These are phyloP conservation scores for Sextonia rubra DNA, from an alignment of 164 flowering plant genomes.

Conservation along the genomic window DNA sequence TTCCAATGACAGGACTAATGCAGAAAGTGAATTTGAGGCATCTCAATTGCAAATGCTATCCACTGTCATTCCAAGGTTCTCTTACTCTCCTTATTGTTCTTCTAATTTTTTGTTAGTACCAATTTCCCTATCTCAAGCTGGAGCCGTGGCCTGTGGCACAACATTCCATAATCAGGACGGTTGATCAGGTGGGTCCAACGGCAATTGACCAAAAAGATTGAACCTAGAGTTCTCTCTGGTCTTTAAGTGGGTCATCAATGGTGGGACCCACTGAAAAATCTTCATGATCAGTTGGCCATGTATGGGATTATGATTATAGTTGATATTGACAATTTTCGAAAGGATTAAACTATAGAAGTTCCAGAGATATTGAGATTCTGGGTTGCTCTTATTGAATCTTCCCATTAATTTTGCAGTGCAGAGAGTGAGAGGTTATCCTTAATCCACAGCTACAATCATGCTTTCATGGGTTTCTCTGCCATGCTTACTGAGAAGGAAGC, in stretches of 20 bases:
- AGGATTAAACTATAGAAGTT: background rate
- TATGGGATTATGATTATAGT: too few species aligned
- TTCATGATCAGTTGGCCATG: background rate
- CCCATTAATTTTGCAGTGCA: constrained; percentile 30
- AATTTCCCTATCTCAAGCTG: too few species aligned
- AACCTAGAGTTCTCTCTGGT: too few species aligned
- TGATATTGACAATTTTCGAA: background rate
- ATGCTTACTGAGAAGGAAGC: constrained; percentile 79
- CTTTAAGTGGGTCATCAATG: background rate
- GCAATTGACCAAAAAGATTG: background rate
- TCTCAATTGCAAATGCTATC: constrained; percentile 48
- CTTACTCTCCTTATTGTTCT: background rate
- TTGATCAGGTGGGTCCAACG: background rate
- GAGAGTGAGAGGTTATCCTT: constrained; percentile 44
- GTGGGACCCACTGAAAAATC: background rate
- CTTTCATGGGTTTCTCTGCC: constrained; percentile 80
- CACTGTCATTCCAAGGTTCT: constrained; percentile 60
- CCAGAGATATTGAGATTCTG: background rate
- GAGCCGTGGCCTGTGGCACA: background rate
- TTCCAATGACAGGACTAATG: constrained; percentile 19
- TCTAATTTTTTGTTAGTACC: background rate
- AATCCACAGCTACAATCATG: constrained; percentile 59
- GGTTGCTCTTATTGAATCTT: background rate
- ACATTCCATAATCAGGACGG: background rate
- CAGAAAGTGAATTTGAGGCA: constrained; percentile 22